Evolutionary conservation across 1,139 yeast genomes (phyloP), one percentile per base, ranked within the genome.

Genomic region (Magnusiomyces sp.): DNA sequence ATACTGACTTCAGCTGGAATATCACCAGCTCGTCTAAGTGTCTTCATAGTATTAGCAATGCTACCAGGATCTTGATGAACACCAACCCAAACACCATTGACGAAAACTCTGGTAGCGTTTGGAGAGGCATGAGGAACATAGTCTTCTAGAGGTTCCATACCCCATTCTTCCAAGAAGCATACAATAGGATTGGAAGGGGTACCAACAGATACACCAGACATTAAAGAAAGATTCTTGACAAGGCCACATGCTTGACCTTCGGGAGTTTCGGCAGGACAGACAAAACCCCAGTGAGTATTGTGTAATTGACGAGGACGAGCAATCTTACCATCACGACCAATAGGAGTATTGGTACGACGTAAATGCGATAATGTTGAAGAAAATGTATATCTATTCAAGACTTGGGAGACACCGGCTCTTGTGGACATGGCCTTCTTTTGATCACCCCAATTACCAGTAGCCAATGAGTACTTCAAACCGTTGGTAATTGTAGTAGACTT

Each of bases 401-500:
- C 98, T 74, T 94, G 98, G 16, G 98, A 92, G 48, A 94, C 99
- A 77, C 99, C 99, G 9, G 98, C 99, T 70, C 96, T 83, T 20
- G 97, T 83, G 55, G 95, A 83, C 98, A 94, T 92, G 20, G 97
- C 97, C 71, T 92, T 94, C 82, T 90, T 92, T 69, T 92, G 98
- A 71, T 94, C 98, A 73, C 98, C 98, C 99, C 99, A 92, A 72
- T 94, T 92, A 75, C 99, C 99, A 16, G 99, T 92, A 48, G 99
- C 98, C 62, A 92, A 77, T 38, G 98, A 94, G 71, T 92, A 94
- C 68, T 95, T 86, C 69, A 92, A 79, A 67, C 99, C 99, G 57
- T 95, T 94, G 40, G 98, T 94, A 60, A 92, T 88, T 6, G 97
- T 92, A 60, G 90, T 94, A 19, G 97, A 89, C 71, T 92, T 92